Conservation (phyloP, 1,139 yeast genomes). For the Taphrina betulina region DNA sequence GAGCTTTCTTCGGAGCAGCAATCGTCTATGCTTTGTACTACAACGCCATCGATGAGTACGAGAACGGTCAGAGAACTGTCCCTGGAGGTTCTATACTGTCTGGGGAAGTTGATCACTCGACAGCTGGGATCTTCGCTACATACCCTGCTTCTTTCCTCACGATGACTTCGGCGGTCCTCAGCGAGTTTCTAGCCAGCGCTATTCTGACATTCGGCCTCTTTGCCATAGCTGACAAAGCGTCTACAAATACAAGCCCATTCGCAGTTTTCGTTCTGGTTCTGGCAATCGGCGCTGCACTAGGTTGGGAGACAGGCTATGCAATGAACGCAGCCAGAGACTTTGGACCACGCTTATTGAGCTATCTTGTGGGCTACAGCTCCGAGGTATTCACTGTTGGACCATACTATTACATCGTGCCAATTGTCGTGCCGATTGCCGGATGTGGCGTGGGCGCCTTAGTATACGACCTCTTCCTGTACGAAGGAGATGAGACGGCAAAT, state of each 20-base stretch:
- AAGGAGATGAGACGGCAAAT: slow-evolving; percentile 46
- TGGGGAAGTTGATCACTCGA: slow-evolving; percentile 33
- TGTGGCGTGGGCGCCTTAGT: slow-evolving; percentile 49
- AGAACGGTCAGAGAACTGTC: slow-evolving; percentile 40
- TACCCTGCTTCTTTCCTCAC: slow-evolving; percentile 49
- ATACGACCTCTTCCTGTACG: slow-evolving; percentile 52
- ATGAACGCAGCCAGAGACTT: slow-evolving; percentile 55
- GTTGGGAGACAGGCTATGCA: slow-evolving; percentile 55
- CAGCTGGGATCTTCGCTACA: slow-evolving; percentile 51
- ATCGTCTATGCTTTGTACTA: slow-evolving; percentile 42
- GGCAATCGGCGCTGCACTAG: slow-evolving; percentile 50
- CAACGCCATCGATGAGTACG: slow-evolving; percentile 41
- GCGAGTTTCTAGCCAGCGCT: slow-evolving; percentile 51
- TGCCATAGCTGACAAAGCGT: slow-evolving; percentile 49
- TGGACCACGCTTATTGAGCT: slow-evolving; percentile 53
- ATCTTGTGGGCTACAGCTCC: slow-evolving; percentile 52
- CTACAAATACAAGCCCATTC: slow-evolving; percentile 50
- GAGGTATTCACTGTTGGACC: slow-evolving; percentile 47
- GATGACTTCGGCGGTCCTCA: slow-evolving; percentile 49
- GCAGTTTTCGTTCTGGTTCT: slow-evolving; percentile 49
- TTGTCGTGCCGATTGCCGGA: slow-evolving; percentile 51
- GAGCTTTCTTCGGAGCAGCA: slow-evolving; percentile 42
- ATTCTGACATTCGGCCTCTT: slow-evolving; percentile 50
- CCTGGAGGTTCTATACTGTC: slow-evolving; percentile 38
- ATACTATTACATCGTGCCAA: slow-evolving; percentile 54